Conservation (phyloP, 805 yeast species). For the Saccharomycopsis fodiens region DNA sequence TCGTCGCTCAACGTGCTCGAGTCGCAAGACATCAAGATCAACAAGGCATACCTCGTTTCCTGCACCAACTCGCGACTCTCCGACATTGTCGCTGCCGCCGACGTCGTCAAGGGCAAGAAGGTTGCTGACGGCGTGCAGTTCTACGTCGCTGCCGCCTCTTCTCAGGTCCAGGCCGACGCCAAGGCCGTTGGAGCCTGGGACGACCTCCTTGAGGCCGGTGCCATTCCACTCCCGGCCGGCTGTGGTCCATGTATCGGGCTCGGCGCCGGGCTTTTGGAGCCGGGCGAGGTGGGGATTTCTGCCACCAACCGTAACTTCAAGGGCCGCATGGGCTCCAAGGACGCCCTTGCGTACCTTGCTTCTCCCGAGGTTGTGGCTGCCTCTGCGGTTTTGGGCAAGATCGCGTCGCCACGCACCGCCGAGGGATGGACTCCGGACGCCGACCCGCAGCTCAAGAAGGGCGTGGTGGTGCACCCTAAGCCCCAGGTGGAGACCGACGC, state of each 20-base stretch:
- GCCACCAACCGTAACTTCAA: constrained; percentile 98
- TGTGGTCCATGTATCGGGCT: constrained; percentile 99
- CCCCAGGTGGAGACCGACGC: constrained; percentile 27
- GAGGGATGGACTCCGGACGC: constrained; percentile 38
- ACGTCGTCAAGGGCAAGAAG: constrained; percentile 71
- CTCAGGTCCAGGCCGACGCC: constrained; percentile 88
- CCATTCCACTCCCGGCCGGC: constrained; percentile 92
- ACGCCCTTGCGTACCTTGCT: constrained; percentile 91
- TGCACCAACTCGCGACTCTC: constrained; percentile 93
- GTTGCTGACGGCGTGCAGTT: constrained; percentile 88
- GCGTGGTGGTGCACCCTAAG: constrained; percentile 29
- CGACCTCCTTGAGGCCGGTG: constrained; percentile 83
- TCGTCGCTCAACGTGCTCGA: constrained; percentile 72
- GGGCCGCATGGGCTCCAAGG: constrained; percentile 98
- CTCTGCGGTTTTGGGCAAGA: constrained; percentile 89
- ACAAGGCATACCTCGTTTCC: constrained; percentile 95
- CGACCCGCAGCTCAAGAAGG: constrained; percentile 20
- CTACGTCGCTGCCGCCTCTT: constrained; percentile 96
- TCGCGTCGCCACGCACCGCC: constrained; percentile 87
- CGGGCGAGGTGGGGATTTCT: constrained; percentile 96
- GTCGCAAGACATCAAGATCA: constrained; percentile 61
- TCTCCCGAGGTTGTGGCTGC: constrained; percentile 99
- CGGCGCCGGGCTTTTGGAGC: constrained; percentile 88
- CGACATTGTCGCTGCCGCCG: constrained; percentile 93
- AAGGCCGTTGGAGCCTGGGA: constrained; percentile 91